Conservation (phyloP, 78 protist species). For the Dictyostelium brefeldianum region DNA sequence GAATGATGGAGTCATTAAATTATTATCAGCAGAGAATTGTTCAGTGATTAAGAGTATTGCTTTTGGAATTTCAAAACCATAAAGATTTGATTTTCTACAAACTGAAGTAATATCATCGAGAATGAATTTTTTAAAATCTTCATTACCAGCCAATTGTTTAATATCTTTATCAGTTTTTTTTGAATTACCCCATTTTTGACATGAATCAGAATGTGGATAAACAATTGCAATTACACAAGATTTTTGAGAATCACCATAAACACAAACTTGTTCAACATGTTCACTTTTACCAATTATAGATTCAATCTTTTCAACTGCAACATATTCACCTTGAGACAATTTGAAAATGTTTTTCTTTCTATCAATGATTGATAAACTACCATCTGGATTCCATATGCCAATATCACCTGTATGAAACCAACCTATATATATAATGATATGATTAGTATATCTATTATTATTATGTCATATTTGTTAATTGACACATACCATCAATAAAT, state of each 20-base stretch:
- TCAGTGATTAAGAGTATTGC: slow-evolving; percentile 40
- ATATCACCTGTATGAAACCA: slow-evolving; percentile 98
- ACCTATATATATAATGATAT: no score
- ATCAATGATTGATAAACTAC: slow-evolving; percentile 93
- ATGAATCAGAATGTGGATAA: slow-evolving; percentile 55
- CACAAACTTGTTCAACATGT: slow-evolving; percentile 60
- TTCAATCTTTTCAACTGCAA: slow-evolving; percentile 87
- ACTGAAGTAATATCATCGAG: slow-evolving; percentile 20
- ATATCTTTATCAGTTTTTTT: not conserved
- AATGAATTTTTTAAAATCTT: slow-evolving; percentile 2
- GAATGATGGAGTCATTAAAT: slow-evolving; percentile 85
- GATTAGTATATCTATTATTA: no score
- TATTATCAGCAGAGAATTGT: slow-evolving; percentile 75
- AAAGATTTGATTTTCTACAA: slow-evolving; percentile 22
- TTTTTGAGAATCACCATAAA: slow-evolving; percentile 68
- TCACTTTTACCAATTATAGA: slow-evolving; percentile 9
- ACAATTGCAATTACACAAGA: slow-evolving; percentile 35
- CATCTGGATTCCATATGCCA: no score
- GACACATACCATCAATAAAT: not conserved
- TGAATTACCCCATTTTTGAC: slow-evolving; percentile 27
- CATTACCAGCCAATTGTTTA: slow-evolving; percentile 20
- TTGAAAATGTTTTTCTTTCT: slow-evolving; percentile 96
- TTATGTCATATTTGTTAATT: no score
- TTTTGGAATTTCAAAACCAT: slow-evolving; percentile 82
- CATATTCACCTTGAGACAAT: slow-evolving; percentile 95